Base-by-base conservation (phyloP, 2,329 filamentous ascomycete genomes). In the Lachnum nothofagi region DNA sequence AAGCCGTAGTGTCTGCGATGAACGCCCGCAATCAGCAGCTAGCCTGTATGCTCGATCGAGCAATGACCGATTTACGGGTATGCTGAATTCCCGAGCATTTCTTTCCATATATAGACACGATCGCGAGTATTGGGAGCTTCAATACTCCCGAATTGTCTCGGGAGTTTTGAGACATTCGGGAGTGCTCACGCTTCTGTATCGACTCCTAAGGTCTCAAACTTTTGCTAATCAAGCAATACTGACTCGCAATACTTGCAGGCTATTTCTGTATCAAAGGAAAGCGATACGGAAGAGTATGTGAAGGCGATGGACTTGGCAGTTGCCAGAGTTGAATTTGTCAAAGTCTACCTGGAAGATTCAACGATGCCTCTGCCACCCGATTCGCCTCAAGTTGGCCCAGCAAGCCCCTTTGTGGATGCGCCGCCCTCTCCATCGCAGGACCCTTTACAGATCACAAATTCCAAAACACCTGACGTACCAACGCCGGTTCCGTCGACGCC, bases 21-120 rank as follows among this genome's bases (percentile, higher is more conserved):
- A 83, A 89, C 59, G 70, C 68, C 44, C 77, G 86, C 40, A 90
- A 89, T 58, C 75, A 73, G 55, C 77, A 81, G 51, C 67, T 91
- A 16, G 83, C 85, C 1, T 69, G 72, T 24, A 80, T 91, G 75
- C 75, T 91, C 8, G 80, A 84, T 45, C 79, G 81, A 53, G 81
- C 83, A 1, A 76, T 88, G 19, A 68, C 73, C 1, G 78, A 78
- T 41, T 73, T 91, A 1, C 83, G 80, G n/a, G n/a, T n/a, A n/a
- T n/a, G n/a, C n/a, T n/a, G n/a, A n/a, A n/a, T n/a, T n/a, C n/a
- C n/a, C n/a, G n/a, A n/a, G n/a, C n/a, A n/a, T n/a, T n/a, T n/a
- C n/a, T n/a, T n/a, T n/a, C n/a, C n/a, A n/a, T n/a, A n/a, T n/a
- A n/a, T n/a, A n/a, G n/a, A n/a, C n/a, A n/a, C n/a, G n/a, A n/a